Conservation (phyloP, 257 asterid species). For the Paulownia fortunei region DNA sequence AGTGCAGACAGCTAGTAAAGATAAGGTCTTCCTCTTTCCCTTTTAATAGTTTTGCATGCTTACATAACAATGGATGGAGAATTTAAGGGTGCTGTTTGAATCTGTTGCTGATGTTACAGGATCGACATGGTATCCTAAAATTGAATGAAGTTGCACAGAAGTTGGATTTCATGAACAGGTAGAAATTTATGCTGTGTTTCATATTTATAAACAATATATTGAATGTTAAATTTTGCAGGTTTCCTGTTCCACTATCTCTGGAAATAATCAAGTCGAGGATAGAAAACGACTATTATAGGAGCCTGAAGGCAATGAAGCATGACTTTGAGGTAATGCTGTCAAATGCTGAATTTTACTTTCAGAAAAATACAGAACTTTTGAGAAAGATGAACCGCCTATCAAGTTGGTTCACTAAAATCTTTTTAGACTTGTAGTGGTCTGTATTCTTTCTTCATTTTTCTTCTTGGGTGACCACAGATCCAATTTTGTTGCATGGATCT, state of each 20-base stretch:
- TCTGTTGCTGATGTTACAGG: constrained; percentile 62
- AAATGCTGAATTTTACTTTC: constrained; percentile 67
- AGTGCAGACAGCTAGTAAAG: constrained; percentile 48
- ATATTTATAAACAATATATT: background rate
- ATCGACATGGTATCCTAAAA: constrained; percentile 62
- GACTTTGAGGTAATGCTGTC: constrained; percentile 68
- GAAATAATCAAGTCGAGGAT: constrained; percentile 68
- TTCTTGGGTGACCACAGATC: constrained; percentile 19
- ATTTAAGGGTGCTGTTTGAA: constrained; percentile 15
- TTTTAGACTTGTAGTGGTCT: constrained; percentile 42
- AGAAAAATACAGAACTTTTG: constrained; percentile 49
- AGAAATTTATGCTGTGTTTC: constrained; percentile 9
- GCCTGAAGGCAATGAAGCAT: constrained; percentile 61
- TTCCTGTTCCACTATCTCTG: constrained; percentile 83
- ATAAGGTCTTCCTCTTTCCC: constrained; percentile 58
- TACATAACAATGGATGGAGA: background rate
- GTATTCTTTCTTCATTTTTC: constrained; percentile 19
- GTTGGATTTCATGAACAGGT: constrained; percentile 84
- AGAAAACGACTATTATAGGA: constrained; percentile 73
- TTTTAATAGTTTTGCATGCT: constrained; percentile 12
- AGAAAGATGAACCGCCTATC: constrained; percentile 64
- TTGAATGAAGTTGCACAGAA: constrained; percentile 68
- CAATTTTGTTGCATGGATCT: constrained; percentile 37
- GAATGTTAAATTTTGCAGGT: constrained; percentile 58
- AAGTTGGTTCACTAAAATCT: constrained; percentile 47